These are phyloP conservation scores for Suhomyces sp. DNA, from an alignment of 805 yeast species.

Conservation along the genomic window DNA sequence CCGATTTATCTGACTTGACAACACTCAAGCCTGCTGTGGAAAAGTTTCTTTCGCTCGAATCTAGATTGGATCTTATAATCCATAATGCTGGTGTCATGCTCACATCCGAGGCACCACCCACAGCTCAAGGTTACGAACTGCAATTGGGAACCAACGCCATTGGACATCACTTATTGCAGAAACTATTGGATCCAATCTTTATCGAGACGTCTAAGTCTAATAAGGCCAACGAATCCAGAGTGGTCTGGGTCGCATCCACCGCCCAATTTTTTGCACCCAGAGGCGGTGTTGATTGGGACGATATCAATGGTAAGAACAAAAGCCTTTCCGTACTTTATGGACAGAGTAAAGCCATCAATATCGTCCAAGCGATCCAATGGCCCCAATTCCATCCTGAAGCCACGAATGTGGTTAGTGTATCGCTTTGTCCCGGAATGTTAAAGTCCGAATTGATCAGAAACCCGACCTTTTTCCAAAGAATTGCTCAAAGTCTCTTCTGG, in stretches of 20 bases:
- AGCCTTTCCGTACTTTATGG: constrained; percentile 27
- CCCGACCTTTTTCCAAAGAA: constrained; percentile 7
- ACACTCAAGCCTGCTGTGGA: constrained; percentile 25
- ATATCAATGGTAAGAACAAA: constrained; percentile 22
- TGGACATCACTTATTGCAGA: constrained; percentile 47
- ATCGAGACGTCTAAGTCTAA: constrained; percentile 27
- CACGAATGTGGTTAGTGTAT: constrained; percentile 27
- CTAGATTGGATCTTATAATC: constrained; percentile 20
- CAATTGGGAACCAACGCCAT: constrained; percentile 48
- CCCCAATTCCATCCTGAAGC: constrained; percentile 26
- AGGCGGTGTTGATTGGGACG: constrained; percentile 36
- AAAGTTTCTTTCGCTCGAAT: constrained; percentile 11
- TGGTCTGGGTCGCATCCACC: constrained; percentile 47
- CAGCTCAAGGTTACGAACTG: constrained; percentile 46
- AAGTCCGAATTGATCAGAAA: constrained; percentile 33
- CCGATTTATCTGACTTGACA: constrained; percentile 12
- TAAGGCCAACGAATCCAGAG: constrained; percentile 29
- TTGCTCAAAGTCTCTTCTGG: constrained; percentile 12
- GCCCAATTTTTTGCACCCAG: constrained; percentile 29
- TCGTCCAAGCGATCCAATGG: constrained; percentile 38
- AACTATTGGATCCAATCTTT: constrained; percentile 37
- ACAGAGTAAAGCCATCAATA: constrained; percentile 44
- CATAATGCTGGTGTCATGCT: constrained; percentile 36
- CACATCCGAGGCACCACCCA: constrained; percentile 33
- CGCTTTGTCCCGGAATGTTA: constrained; percentile 45